Percentiles rank a stretch among this genome's conserved stretches.
Conservation (phyloP, 208 protist genomes). For the Herpetomonas muscarum region DNA sequence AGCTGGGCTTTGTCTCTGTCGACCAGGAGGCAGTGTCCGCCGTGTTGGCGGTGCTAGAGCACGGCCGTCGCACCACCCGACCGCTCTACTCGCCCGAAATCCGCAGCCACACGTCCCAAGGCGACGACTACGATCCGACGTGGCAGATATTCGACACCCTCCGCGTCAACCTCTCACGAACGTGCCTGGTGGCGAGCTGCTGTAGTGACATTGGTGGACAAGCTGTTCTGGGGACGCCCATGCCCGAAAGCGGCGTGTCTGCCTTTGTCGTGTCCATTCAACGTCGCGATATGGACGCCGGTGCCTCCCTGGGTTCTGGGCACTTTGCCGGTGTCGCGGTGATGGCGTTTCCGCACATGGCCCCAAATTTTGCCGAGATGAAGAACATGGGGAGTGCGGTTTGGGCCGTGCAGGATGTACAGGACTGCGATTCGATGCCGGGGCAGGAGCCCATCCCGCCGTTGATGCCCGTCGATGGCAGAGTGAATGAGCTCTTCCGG, state of each 20-base stretch:
- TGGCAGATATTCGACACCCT: constrained; percentile 55
- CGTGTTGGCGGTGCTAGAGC: constrained; percentile 37
- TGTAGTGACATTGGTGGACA: constrained; percentile 56
- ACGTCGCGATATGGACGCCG: constrained; percentile 43
- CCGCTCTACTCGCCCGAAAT: constrained; percentile 1
- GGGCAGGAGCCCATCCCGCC: constrained; percentile 62
- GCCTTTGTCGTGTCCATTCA: constrained; percentile 77
- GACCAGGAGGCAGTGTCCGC: constrained; percentile 45
- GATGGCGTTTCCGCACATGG: constrained; percentile 38
- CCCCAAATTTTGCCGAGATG: constrained; percentile 56
- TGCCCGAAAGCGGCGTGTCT: constrained; percentile 58
- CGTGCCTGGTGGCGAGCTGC: constrained; percentile 59
- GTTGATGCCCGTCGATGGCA: constrained; percentile 19
- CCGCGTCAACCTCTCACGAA: constrained; percentile 51
- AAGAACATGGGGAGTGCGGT: constrained; percentile 32
- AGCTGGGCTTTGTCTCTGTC: constrained; percentile 52
- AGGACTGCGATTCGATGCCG: constrained; percentile 79
- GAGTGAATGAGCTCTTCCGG: constrained; percentile 48
- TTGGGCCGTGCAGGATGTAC: constrained; percentile 89
- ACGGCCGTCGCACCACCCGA: constrained; percentile 19
- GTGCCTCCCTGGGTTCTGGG: constrained; percentile 71
- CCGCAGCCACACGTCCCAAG: background rate
- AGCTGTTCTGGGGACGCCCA: constrained; percentile 62
- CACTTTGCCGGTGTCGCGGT: constrained; percentile 84
- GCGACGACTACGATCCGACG: constrained; percentile 38